A percentile compares a stretch with the other conserved stretches of the same genome.
These are phyloP conservation scores for Lasiosphaeria hispida DNA, from an alignment of 495 filamentous ascomycete species.

Conservation along the genomic window DNA sequence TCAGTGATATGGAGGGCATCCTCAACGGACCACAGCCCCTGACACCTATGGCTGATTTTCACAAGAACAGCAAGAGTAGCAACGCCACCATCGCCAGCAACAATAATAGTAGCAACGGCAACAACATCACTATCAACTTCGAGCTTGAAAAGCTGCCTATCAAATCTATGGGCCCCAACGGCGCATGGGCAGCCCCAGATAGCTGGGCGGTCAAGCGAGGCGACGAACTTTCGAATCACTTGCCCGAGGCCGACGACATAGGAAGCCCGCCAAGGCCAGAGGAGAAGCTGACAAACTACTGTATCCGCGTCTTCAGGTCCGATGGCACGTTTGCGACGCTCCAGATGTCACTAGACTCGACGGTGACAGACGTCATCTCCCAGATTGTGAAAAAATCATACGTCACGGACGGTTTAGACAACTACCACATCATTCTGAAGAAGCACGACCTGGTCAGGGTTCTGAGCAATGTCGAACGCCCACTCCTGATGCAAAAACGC, in stretches of 20 bases:
- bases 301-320: slow-evolving; percentile 90
- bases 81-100: no score
- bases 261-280: slow-evolving; percentile 60
- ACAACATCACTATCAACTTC: no score
- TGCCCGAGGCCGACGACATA: slow-evolving; percentile 59
- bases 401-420: slow-evolving; percentile 81
- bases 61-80: slow-evolving; percentile 28
- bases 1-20: slow-evolving; percentile 81
- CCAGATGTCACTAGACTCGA: slow-evolving; percentile 73
- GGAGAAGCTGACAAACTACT: slow-evolving; percentile 69
- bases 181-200: slow-evolving; percentile 83
- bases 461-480: slow-evolving; percentile 72
- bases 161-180: slow-evolving; percentile 27
- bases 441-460: slow-evolving; percentile 89
- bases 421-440: slow-evolving; percentile 91
- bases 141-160: no score
- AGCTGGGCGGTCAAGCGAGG: slow-evolving; percentile 83
- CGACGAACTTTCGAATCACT: slow-evolving; percentile 51
- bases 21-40: slow-evolving; percentile 61
- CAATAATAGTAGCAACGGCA: no score
- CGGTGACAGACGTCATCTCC: slow-evolving; percentile 76
- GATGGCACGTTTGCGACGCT: slow-evolving; percentile 94
- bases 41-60: slow-evolving; percentile 58
- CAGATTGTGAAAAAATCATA: slow-evolving; percentile 89
- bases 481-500: slow-evolving; percentile 88